Conservation (phyloP, 1,284 basidiomycete genomes). For the Ceratobasidium sp. region DNA sequence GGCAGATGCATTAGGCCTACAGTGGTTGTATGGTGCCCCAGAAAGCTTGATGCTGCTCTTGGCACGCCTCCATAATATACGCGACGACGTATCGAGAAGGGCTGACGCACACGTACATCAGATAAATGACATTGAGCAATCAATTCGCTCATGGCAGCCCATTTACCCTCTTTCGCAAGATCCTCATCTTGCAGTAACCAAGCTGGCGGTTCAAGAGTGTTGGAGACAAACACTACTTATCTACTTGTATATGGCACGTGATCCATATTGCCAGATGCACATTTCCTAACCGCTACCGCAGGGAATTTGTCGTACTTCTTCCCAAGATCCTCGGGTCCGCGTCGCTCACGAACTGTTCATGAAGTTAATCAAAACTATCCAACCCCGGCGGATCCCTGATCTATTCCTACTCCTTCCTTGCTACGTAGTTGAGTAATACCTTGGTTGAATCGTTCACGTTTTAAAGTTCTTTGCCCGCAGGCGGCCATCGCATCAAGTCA, state of each 20-base stretch:
- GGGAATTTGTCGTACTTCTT: neutral
- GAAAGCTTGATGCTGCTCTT: constrained; percentile 7
- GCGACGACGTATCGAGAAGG: neutral
- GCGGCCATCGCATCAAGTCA: constrained; percentile 10
- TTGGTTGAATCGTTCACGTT: neutral
- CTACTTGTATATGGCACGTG: constrained; percentile 18
- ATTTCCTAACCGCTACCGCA: neutral
- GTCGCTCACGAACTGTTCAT: constrained; percentile 6
- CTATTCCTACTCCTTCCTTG: constrained; percentile 13
- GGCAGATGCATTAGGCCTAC: constrained; percentile 9
- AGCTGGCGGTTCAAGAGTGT: constrained; percentile 11
- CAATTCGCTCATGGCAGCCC: constrained; percentile 15
- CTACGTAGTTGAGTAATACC: neutral
- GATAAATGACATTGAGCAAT: constrained; percentile 5
- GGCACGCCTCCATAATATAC: constrained; percentile 26
- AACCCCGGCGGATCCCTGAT: constrained; percentile 8
- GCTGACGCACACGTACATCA: neutral
- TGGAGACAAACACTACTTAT: constrained; percentile 30
- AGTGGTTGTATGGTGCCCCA: constrained; percentile 24
- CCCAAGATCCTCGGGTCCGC: neutral
- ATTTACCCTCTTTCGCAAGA: neutral
- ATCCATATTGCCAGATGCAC: too few relatives aligned
- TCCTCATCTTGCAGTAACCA: constrained; percentile 13
- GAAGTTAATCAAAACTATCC: constrained; percentile 2
- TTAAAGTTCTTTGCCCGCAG: neutral